These are phyloP conservation scores for Cordyceps farinosa DNA, from an alignment of 2,329 filamentous ascomycete genomes.

Conservation along the genomic window DNA sequence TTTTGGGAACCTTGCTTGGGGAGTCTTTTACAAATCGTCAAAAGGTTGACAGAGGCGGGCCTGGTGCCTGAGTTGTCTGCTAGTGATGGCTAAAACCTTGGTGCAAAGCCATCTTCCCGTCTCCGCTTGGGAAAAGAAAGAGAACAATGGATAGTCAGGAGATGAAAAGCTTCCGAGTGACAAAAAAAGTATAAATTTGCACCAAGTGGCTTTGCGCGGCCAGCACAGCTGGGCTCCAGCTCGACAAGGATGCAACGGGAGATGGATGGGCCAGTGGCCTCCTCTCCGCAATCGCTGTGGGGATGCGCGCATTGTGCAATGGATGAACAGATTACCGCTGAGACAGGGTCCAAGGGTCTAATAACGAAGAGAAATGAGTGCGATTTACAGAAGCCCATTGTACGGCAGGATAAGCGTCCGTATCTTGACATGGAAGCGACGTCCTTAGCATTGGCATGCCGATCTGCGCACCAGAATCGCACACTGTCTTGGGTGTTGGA, in stretches of 20 bases:
- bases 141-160: neutral
- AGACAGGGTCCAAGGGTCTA: too few relatives aligned
- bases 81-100: neutral
- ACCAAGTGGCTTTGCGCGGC: neutral
- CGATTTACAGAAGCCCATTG: neutral
- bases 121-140: neutral
- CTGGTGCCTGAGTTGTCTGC: neutral
- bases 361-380: neutral
- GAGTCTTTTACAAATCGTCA: neutral
- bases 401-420: too few relatives aligned
- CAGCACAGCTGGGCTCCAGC: constrained; percentile 13
- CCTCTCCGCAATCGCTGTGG: constrained; percentile 14
- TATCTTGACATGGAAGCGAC: neutral
- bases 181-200: constrained; percentile 3
- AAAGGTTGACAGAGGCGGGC: neutral
- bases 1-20: neutral
- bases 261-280: constrained; percentile 1
- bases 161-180: neutral
- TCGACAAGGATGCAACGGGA: constrained; percentile 10
- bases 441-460: neutral
- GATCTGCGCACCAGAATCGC: neutral
- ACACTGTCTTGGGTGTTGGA: neutral
- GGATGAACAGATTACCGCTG: neutral
- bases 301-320: neutral
- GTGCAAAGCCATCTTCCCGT: neutral